Conservation (phyloP, 495 filamentous ascomycete genomes). For the Saxophila tyrrhenica region DNA sequence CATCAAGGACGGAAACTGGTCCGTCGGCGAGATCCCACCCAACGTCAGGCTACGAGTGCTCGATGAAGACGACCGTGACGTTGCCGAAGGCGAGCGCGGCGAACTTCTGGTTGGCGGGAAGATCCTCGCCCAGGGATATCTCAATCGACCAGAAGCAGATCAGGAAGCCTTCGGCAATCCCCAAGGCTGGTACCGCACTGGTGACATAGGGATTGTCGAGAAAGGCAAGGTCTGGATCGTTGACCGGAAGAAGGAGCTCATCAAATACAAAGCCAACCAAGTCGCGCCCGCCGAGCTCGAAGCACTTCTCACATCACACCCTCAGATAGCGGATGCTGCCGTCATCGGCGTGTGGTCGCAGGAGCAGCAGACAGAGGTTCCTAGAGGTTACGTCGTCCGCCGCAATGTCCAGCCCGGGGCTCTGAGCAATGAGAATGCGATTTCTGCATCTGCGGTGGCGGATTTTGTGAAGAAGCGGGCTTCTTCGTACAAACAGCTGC, state of each 20-base stretch:
- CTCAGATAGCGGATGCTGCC: slow-evolving; percentile 63
- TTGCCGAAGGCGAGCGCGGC: background rate
- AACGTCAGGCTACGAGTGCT: background rate
- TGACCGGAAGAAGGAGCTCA: slow-evolving; percentile 68
- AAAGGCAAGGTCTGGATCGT: slow-evolving; percentile 58
- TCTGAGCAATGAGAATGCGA: slow-evolving; percentile 33
- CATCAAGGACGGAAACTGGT: background rate
- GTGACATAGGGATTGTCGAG: slow-evolving; percentile 56
- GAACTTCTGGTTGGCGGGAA: slow-evolving; percentile 7
- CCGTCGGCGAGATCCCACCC: background rate
- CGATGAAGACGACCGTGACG: slow-evolving; percentile 12
- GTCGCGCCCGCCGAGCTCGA: slow-evolving; percentile 57
- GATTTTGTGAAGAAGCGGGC: slow-evolving; percentile 51
- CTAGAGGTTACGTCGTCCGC: slow-evolving; percentile 64
- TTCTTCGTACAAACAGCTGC: slow-evolving; percentile 59
- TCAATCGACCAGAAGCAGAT: slow-evolving; percentile 57
- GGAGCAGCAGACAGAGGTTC: slow-evolving; percentile 62
- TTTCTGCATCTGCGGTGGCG: slow-evolving; percentile 27
- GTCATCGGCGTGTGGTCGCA: slow-evolving; percentile 60
- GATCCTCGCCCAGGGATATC: slow-evolving; percentile 24
- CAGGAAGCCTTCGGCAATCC: slow-evolving; percentile 46
- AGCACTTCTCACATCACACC: slow-evolving; percentile 59
- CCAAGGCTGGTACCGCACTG: slow-evolving; percentile 58
- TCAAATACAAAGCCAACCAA: slow-evolving; percentile 47
- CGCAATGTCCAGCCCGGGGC: slow-evolving; percentile 22